A percentile compares a stretch with the other conserved stretches of the same genome.
Evolutionary conservation across 2,329 filamentous ascomycete species (phyloP).

Genomic region (Sclerotinia minor): DNA sequence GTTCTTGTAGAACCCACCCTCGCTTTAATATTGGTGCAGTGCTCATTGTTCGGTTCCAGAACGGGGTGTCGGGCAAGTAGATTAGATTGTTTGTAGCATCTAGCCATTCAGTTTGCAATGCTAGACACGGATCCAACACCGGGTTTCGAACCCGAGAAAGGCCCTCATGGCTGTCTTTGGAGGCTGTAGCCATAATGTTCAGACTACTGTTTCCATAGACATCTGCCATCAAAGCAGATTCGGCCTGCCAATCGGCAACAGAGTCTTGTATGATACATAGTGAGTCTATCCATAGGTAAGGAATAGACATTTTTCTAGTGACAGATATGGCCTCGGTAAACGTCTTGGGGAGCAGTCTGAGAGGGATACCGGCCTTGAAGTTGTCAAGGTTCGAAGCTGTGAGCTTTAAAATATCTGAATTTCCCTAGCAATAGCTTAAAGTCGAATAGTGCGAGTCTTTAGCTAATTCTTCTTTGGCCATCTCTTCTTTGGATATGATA

Average conservation of each 20-base stretch:
- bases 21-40: background rate
- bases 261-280: conserved; percentile 23
- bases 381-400: background rate
- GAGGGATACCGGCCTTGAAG: background rate
- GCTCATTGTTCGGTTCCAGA: background rate
- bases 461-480: background rate
- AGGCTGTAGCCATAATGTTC: background rate
- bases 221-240: conserved; percentile 10
- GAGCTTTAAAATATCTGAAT: conserved; percentile 1
- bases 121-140: too few relatives aligned
- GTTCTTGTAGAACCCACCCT: conserved; percentile 34
- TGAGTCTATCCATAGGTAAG: conserved; percentile 15
- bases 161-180: conserved; percentile 6
- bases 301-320: background rate
- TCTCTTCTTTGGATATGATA: too few relatives aligned
- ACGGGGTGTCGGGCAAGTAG: rapidly evolving
- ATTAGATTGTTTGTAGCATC: background rate
- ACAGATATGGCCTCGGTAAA: conserved; percentile 7
- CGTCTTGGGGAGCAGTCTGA: conserved; percentile 3
- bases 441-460: background rate
- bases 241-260: conserved; percentile 9
- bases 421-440: conserved; percentile 6
- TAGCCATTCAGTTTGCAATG: background rate
- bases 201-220: conserved; percentile 14
- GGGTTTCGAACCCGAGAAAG: conserved; percentile 3